A percentile compares a stretch with the other conserved stretches of the same genome.
Conservation (phyloP, 2,329 filamentous ascomycete genomes). For the Podosphaera xanthii region DNA sequence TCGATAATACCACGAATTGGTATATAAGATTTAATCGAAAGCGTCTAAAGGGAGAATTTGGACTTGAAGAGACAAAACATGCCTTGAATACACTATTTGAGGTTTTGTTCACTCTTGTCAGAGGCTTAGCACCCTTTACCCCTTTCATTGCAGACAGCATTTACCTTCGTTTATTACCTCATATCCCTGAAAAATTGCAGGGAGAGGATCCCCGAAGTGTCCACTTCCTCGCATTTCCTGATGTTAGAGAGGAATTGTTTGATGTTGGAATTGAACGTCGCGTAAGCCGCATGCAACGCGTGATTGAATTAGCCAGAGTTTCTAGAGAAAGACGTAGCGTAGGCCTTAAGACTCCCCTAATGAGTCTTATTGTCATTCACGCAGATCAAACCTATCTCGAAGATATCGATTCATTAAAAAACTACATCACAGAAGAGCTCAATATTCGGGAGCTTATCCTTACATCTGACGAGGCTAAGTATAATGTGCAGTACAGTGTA, state of each 20-base stretch:
- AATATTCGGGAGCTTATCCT: conserved; percentile 73
- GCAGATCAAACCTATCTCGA: conserved; percentile 61
- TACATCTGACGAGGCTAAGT: conserved; percentile 68
- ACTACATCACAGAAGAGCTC: conserved; percentile 79
- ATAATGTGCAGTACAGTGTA: conserved; percentile 80
- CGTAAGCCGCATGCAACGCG: conserved; percentile 78
- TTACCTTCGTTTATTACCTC: conserved; percentile 59
- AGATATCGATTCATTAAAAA: conserved; percentile 64
- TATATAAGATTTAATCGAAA: conserved; percentile 90
- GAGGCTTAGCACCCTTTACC: conserved; percentile 79
- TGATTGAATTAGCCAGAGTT: conserved; percentile 75
- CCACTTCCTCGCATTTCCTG: conserved; percentile 79
- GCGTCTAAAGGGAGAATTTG: conserved; percentile 74
- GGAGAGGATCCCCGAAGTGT: conserved; percentile 63
- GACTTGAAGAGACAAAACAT: conserved; percentile 64
- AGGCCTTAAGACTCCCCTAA: conserved; percentile 75
- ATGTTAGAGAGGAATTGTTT: conserved; percentile 72
- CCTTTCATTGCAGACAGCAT: conserved; percentile 93
- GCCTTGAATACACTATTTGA: conserved; percentile 89
- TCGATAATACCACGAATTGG: conserved; percentile 96
- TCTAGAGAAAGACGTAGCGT: conserved; percentile 69
- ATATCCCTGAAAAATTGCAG: conserved; percentile 50
- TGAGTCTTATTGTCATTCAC: conserved; percentile 75
- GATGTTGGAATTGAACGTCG: conserved; percentile 67
- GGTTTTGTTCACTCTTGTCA: conserved; percentile 70